Percentiles rank a stretch among this genome's conserved stretches.
Conservation (phyloP, 1,284 basidiomycete genomes). For the Cryptococcus sp. region DNA sequence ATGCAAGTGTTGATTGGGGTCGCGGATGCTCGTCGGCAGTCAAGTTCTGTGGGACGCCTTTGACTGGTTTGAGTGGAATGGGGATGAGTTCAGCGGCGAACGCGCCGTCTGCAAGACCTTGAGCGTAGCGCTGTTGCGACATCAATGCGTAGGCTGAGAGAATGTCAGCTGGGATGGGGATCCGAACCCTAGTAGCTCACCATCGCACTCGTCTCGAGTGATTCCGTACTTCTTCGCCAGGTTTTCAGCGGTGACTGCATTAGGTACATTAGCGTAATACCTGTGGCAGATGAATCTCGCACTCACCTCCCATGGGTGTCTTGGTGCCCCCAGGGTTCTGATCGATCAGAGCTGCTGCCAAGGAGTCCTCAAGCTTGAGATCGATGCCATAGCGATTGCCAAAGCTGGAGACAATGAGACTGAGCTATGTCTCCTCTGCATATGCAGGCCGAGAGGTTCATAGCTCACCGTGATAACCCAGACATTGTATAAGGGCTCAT, state of each 20-base stretch:
- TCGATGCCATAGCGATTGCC: conserved; percentile 57
- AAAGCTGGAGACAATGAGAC: conserved; percentile 24
- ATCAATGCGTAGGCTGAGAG: conserved; percentile 56
- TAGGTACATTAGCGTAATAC: background rate
- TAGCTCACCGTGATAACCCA: conserved; percentile 52
- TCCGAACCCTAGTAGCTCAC: conserved; percentile 23
- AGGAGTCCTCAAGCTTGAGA: conserved; percentile 60
- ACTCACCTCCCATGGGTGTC: conserved; percentile 57
- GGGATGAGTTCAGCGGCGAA: conserved; percentile 59
- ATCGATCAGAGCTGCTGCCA: conserved; percentile 58
- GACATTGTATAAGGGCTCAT: conserved; percentile 57
- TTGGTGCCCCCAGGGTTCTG: conserved; percentile 55
- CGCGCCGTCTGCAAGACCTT: conserved; percentile 56
- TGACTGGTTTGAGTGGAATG: conserved; percentile 54
- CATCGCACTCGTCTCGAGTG: conserved; percentile 58
- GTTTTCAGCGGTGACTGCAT: conserved; percentile 59
- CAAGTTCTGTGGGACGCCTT: conserved; percentile 44
- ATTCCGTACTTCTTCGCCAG: conserved; percentile 59
- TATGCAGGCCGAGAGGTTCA: too few species aligned
- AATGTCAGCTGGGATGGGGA: background rate
- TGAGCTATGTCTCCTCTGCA: conserved; percentile 11
- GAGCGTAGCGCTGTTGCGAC: conserved; percentile 59
- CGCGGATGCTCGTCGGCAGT: conserved; percentile 59
- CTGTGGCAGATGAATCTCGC: background rate
- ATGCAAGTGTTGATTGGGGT: conserved; percentile 54